These are phyloP conservation scores for Pythium dissotocum DNA, from an alignment of 352 stramenopile species.

Conservation along the genomic window DNA sequence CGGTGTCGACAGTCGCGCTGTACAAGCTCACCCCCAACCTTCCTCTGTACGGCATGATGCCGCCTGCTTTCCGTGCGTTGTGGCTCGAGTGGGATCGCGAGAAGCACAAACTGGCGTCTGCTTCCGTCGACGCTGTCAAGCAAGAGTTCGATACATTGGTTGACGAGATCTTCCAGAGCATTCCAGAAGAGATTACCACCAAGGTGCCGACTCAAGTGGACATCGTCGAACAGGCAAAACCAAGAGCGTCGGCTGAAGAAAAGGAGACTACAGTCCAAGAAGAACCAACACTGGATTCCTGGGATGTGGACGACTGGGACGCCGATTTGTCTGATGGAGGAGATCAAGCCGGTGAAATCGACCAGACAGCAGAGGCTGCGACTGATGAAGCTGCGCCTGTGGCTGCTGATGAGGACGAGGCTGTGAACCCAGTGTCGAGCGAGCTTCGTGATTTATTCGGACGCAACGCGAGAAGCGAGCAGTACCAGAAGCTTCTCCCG, in stretches of 20 bases:
- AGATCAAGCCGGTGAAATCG: background rate
- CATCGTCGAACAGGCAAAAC: background rate
- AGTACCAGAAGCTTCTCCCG: constrained; percentile 35
- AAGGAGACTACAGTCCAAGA: background rate
- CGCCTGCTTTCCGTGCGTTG: constrained; percentile 84
- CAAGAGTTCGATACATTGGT: constrained; percentile 59
- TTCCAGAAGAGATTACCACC: constrained; percentile 52
- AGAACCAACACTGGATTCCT: constrained; percentile 40
- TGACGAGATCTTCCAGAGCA: constrained; percentile 42
- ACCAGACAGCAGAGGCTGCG: background rate
- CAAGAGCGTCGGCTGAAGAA: background rate
- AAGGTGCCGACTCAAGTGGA: constrained; percentile 26
- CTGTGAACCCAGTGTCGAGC: background rate
- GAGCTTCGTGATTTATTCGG: constrained; percentile 17
- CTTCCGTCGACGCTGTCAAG: constrained; percentile 37
- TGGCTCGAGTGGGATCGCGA: constrained; percentile 77
- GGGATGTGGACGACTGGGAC: constrained; percentile 79
- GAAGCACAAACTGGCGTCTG: constrained; percentile 38
- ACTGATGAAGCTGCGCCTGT: background rate
- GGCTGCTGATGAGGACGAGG: background rate
- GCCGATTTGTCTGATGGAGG: constrained; percentile 44
- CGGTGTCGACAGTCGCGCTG: constrained; percentile 80
- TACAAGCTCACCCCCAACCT: constrained; percentile 85
- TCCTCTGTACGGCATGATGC: constrained; percentile 89
- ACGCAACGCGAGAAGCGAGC: constrained; percentile 11